Percentiles rank a stretch among this genome's conserved stretches.
Evolutionary conservation across 768 basidiomycete species (phyloP).

Genomic region (Kwoniella europaea): DNA sequence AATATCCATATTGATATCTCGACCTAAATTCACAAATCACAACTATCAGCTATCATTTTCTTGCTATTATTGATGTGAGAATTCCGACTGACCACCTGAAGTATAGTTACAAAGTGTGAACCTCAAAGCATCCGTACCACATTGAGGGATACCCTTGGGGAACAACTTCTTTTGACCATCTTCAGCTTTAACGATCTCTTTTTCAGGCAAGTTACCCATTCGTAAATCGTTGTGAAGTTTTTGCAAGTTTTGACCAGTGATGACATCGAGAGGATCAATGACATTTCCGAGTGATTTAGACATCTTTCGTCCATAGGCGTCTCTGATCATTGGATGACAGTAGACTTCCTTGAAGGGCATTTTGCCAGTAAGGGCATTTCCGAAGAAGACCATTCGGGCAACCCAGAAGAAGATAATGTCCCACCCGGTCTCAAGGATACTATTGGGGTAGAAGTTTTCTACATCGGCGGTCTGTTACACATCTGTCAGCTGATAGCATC

Average conservation of each 20-base stretch:
- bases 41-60: conserved; percentile 4
- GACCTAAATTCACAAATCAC: conserved; percentile 63
- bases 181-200: conserved; percentile 87
- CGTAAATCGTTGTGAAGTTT: conserved; percentile 80
- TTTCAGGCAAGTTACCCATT: conserved; percentile 90
- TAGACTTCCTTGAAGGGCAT: conserved; percentile 95
- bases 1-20: conserved; percentile 97
- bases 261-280: conserved; percentile 94
- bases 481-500: conserved; percentile 17
- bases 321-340: conserved; percentile 98
- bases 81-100: conserved; percentile 69
- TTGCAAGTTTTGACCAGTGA: conserved; percentile 79
- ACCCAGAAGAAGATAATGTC: conserved; percentile 99
- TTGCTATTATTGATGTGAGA: neutral
- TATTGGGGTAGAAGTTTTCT: conserved; percentile 80
- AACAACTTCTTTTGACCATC: conserved; percentile 98
- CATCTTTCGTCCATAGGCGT: conserved; percentile 99
- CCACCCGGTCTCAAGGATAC: conserved; percentile 97
- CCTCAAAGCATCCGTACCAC: conserved; percentile 92
- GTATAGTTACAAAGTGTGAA: conserved; percentile 96
- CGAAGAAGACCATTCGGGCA: conserved; percentile 95
- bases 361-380: conserved; percentile 81
- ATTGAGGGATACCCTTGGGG: conserved; percentile 98
- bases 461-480: conserved; percentile 72
- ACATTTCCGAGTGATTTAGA: conserved; percentile 97